Percentiles rank a stretch among this genome's conserved stretches.
phyloP scores from a whole-genome alignment of 441 rosid genomes.

The Lagerstroemia fauriei region DNA sequence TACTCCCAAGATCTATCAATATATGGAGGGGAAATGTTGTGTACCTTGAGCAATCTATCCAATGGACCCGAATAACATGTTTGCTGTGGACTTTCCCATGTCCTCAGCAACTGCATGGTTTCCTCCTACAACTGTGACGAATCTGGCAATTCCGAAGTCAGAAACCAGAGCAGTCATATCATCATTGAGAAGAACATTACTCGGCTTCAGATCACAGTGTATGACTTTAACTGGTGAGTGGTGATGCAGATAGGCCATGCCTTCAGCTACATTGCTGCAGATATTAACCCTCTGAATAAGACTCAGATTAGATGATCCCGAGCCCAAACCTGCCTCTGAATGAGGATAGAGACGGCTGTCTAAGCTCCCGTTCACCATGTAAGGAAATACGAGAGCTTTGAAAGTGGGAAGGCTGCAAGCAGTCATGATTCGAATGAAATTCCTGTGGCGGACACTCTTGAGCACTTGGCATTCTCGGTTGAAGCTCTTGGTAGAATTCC shows the following conservation, averaged over 20 bases:
- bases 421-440: slow-evolving; percentile 44
- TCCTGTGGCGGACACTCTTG: slow-evolving; percentile 44
- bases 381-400: slow-evolving; percentile 47
- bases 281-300: slow-evolving; percentile 42
- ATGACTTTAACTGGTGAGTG: slow-evolving; percentile 41
- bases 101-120: slow-evolving; percentile 40
- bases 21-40: slow-evolving; percentile 5
- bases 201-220: slow-evolving; percentile 51
- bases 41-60: slow-evolving; percentile 55
- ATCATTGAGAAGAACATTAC: slow-evolving; percentile 50
- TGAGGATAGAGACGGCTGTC: slow-evolving; percentile 42
- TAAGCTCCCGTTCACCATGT: slow-evolving; percentile 45
- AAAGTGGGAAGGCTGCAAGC: slow-evolving; percentile 45
- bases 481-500: slow-evolving; percentile 45
- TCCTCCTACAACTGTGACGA: slow-evolving; percentile 42
- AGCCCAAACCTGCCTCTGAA: slow-evolving; percentile 24
- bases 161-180: slow-evolving; percentile 51
- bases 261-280: slow-evolving; percentile 47
- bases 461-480: slow-evolving; percentile 47
- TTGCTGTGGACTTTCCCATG: slow-evolving; percentile 52
- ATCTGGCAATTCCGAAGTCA: slow-evolving; percentile 47
- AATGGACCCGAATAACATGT: slow-evolving; percentile 46
- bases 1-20: no score
- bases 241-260: slow-evolving; percentile 52
- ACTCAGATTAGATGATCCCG: slow-evolving; percentile 40